Base-by-base conservation (phyloP, 352 stramenopile species). In the Phytopythium aichiense region DNA sequence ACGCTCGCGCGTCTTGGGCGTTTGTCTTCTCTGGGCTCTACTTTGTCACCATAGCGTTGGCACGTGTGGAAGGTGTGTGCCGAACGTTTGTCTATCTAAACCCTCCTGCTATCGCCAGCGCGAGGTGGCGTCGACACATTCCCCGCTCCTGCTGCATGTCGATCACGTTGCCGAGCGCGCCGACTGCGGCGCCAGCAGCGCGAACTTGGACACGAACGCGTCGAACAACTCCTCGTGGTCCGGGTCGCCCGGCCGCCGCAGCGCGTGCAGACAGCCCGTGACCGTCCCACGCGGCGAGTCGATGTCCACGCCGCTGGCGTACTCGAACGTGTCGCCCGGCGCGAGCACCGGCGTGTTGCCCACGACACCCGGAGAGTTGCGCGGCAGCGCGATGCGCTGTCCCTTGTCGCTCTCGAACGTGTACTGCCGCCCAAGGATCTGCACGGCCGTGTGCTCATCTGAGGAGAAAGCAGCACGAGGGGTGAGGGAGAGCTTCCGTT, bases 311-410 rank as follows among this genome's bases (percentile, higher is more conserved):
- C 84, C 82, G 45, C 82, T 93, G 5, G 79, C 81, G 63, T 93
- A 93, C 65, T 91, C 79, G 53, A 92, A 91, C n/a, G 73, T 84
- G 52, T 93, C 74, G 8, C 84, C 84, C 22, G 84, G 84, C 30
- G 65, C 64, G 42, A 93, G 56, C 51, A 87, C 59, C 5, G 84
- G 82, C 33, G 78, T 92, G 52, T 77, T 73, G 20, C 82, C 84
- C 15, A 93, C 84, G 33, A 93, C 68, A 18, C 81, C 82, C 13
- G 84, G 80, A 40, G 84, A 92, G 59, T 91, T 76, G 15, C 78
- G 75, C 12, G 79, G 73, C 48, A 93, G 55, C 4, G 74, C 70
- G 31, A 87, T 77, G 23, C 80, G 71, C 64, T 89, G 73, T 4
- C 81, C 78, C 23, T 79, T 82, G 56, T 77, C 81, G 57, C 84